Base-by-base conservation (phyloP, 768 basidiomycete genomes). In the Termitomyces sp. region DNA sequence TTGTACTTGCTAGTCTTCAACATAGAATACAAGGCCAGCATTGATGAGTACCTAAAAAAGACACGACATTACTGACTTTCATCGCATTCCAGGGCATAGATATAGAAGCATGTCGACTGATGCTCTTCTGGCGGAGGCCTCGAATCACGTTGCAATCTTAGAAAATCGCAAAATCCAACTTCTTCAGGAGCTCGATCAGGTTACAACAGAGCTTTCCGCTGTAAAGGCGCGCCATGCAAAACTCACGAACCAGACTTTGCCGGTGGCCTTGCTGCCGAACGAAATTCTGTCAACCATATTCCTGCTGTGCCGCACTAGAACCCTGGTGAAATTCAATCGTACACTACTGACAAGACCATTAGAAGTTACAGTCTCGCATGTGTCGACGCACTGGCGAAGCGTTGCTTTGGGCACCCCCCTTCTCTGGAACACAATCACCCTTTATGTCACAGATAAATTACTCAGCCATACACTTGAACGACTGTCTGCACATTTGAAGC, bases 371-470 rank as follows among this genome's bases (percentile, higher is more conserved):
- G 71, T 73, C 11, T 77, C 79, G 0, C 78, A 77, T 48, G 77
- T 82, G 3, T 81, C 75, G 5, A 65, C 66, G 35, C 67, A 65
- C 40, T 83, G 80, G 79, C 71, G 80, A 19, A 61, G 67, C 12
- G 56, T 77, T 12, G 71, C 73, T 10, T 61, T 77, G 35, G 64
- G 65, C 12, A 77, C 73, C 0, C 75, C 78, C 3, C 63, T 75
- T 3, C 64, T 82, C 1, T 83, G 81, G 81, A 74, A 70, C 40
- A 66, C 62, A 33, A 71, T 80, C 56, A 56, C 68, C 30, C 59
- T 77, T 53, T 64, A 54, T 23, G 57, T 76, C 21, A 63, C 67
- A 14, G 58, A 63, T 17, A 57, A 52, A 30, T 63, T 63, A 19
- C 55, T 51, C 8, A 51, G 40, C 26, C 58, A 61, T 41, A 57